Evolutionary conservation across 805 yeast genomes (phyloP).

Genomic region (Spencermartinsiella europaea): DNA sequence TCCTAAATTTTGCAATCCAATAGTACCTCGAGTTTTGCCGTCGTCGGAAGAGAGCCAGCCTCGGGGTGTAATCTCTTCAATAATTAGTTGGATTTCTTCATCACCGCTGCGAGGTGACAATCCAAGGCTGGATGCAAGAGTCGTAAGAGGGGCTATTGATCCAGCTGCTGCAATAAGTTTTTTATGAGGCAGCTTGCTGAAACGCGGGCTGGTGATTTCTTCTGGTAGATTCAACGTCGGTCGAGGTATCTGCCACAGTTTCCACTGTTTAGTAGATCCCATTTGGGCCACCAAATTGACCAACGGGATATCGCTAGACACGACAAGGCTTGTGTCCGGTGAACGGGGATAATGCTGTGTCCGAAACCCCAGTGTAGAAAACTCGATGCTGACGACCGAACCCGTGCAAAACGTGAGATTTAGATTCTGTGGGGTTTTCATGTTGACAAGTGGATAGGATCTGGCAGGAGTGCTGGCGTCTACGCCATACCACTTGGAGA

Average conservation of each 20-base stretch:
- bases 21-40: conserved; percentile 38
- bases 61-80: conserved; percentile 13
- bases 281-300: not conserved
- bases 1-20: conserved; percentile 70
- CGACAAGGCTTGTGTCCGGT: not conserved
- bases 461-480: not conserved
- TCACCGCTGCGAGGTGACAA: not conserved
- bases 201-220: not conserved
- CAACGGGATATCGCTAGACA: not conserved
- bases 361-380: not conserved
- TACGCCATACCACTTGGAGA: not conserved
- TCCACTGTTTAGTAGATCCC: not conserved
- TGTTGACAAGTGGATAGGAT: not conserved
- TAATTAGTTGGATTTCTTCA: conserved; percentile 3
- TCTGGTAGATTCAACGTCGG: not conserved
- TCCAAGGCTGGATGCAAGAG: conserved; percentile 1
- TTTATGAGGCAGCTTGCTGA: not conserved
- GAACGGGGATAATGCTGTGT: not conserved
- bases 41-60: conserved; percentile 15
- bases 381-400: not conserved
- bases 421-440: not conserved
- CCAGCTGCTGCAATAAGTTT: not conserved
- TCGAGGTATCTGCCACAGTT: not conserved
- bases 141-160: not conserved
- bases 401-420: not conserved